Evolutionary conservation across 768 basidiomycete species (phyloP).

Genomic region (Dentipellis fragilis): DNA sequence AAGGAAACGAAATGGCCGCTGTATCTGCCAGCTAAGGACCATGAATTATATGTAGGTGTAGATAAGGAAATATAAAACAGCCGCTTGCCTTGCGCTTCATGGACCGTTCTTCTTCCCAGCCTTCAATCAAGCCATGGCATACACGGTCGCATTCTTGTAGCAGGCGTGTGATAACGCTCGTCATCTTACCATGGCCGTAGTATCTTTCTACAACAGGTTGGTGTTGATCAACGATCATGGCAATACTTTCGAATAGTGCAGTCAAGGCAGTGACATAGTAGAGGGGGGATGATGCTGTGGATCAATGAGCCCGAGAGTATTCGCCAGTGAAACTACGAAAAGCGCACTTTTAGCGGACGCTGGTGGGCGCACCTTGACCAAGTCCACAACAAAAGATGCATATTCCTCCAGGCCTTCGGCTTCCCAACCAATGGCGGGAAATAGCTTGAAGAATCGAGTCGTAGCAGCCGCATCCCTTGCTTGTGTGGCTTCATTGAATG

Average conservation of each 20-base stretch:
- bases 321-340: slow-evolving; percentile 5
- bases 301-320: slow-evolving; percentile 1
- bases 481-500: slow-evolving; percentile 75
- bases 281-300: slow-evolving; percentile 79
- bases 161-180: slow-evolving; percentile 60
- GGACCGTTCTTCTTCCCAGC: slow-evolving; percentile 88
- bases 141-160: slow-evolving; percentile 84
- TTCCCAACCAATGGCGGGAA: slow-evolving; percentile 93
- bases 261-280: slow-evolving; percentile 89
- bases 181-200: slow-evolving; percentile 87
- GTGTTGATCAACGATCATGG: slow-evolving; percentile 94
- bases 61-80: neutral
- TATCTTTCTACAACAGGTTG: slow-evolving; percentile 98
- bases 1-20: slow-evolving; percentile 19
- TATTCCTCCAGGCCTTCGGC: slow-evolving; percentile 86
- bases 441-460: slow-evolving; percentile 93
- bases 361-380: slow-evolving; percentile 72
- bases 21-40: slow-evolving; percentile 25
- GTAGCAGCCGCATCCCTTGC: slow-evolving; percentile 78
- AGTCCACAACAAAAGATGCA: slow-evolving; percentile 84
- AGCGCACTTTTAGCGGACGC: slow-evolving; percentile 72
- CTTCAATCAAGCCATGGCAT: slow-evolving; percentile 58
- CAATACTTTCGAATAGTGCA: slow-evolving; percentile 88
- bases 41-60: neutral
- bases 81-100: slow-evolving; percentile 65